phyloP scores from a whole-genome alignment of 2,329 filamentous ascomycete genomes.

The Colletotrichum theobromicola region DNA sequence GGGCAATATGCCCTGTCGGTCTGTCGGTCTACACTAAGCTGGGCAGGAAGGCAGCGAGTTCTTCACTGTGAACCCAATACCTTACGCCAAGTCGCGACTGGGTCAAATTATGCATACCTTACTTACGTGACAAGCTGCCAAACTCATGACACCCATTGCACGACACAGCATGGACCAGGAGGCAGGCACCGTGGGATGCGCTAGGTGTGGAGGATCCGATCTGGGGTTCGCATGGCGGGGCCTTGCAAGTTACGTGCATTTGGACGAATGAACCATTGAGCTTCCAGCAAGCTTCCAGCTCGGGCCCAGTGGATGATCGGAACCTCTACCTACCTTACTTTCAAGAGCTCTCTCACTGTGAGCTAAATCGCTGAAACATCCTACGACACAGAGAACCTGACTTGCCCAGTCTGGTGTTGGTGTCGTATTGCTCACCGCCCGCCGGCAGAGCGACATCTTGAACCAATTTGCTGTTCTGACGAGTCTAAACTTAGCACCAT shows the following conservation, averaged over 20 bases:
- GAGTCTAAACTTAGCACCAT: constrained; percentile 1
- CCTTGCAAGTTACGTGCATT: background rate
- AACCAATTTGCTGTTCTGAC: background rate
- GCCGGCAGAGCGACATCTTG: background rate
- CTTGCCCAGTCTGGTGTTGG: background rate
- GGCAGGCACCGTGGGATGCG: background rate
- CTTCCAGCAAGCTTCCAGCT: background rate
- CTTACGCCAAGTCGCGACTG: background rate
- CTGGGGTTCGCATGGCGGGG: background rate
- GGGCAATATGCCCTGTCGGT: background rate
- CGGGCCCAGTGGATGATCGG: background rate
- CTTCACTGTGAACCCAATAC: no score
- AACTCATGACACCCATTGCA: background rate
- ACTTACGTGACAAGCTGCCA: background rate
- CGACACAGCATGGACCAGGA: background rate
- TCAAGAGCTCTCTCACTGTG: background rate
- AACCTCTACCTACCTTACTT: background rate
- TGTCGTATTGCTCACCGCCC: background rate
- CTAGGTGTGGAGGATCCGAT: background rate
- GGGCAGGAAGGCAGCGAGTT: background rate
- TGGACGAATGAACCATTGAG: background rate
- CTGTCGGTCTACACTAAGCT: background rate
- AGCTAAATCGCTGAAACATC: constrained; percentile 12
- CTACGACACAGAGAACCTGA: background rate
- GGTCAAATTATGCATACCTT: background rate